Percentiles rank a stretch among this genome's conserved stretches.
These are phyloP conservation scores for Botryotinia globosa DNA, from an alignment of 2,329 filamentous ascomycete species.

Conservation along the genomic window DNA sequence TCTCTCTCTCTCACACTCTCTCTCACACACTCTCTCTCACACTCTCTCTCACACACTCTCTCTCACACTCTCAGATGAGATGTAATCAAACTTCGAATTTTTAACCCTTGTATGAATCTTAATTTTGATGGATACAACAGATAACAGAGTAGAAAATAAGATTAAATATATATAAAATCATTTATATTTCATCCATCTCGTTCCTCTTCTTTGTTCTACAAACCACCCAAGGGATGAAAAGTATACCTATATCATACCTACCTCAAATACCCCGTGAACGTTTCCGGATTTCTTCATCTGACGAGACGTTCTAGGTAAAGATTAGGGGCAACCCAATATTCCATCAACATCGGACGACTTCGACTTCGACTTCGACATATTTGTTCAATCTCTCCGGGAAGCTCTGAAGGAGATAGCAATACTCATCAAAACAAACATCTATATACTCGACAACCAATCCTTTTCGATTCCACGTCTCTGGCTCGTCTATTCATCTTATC, in stretches of 20 bases:
- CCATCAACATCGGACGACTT: not conserved
- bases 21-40: no score
- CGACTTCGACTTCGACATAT: no score
- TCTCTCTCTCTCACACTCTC: not conserved
- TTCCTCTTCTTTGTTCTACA: not conserved
- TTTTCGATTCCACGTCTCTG: not conserved
- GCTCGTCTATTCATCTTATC: not conserved
- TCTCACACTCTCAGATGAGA: not conserved
- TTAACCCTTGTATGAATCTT: not conserved
- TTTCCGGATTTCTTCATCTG: constrained; percentile 2
- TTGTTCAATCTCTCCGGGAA: not conserved
- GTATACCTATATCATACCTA: not conserved
- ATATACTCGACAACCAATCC: not conserved
- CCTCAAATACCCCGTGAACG: not conserved
- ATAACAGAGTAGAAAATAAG: not conserved
- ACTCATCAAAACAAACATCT: not conserved
- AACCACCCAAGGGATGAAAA: not conserved
- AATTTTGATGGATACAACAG: not conserved
- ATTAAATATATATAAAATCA: not conserved
- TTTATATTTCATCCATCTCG: not conserved
- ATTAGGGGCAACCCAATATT: not conserved
- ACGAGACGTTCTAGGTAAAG: not conserved
- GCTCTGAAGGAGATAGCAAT: not conserved
- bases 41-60: no score
- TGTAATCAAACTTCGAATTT: constrained; percentile 11